Base-by-base conservation (phyloP, 495 filamentous ascomycete species). In the Talaromyces nanjingensis region DNA sequence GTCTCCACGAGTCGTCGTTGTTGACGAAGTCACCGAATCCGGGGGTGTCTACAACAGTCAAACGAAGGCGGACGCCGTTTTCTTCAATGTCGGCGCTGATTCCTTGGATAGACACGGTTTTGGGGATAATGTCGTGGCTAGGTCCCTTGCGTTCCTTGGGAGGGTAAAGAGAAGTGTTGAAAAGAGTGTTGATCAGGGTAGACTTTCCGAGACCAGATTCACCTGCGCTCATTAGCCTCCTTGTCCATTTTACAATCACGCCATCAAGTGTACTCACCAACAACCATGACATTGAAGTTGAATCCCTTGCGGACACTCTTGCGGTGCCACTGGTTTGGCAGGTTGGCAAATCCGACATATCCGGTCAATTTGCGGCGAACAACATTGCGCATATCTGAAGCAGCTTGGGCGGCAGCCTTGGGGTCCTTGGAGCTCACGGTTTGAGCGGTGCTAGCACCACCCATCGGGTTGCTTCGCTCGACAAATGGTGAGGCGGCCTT, bases 201-300 rank as follows among this genome's bases (percentile, higher is more conserved):
- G 94, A 98, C 84, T 98, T 98, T 83, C 94, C 94, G 67, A 98
- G 87, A 61, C 94, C 94, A 68, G 94, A 98, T 88, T 98, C 94
- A 87, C 94, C 94, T 98, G 65, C 60, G 52, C 56, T 16, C 56
- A 12, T 53, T 37, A 18, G 56, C 29, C 31, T 12, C 33, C 14
- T 7, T 59, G 45, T 33, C 72, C 59, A 68, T 62, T 54, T 45
- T 42, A 18, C 64, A 65, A 72, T 68, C 20, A 57, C 33, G 64
- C 29, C 6, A 54, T 59, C 24, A 56, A 3, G 12, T 56, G 9
- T 47, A 80, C 82, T 71, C 83, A 98, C 94, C 94, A 77, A 98
- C 94, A 77, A 98, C 94, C 94, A 98, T 98, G 64, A 98, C 94
- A 73, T 98, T 98, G 84, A 98, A 98, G 85, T 98, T 98, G 87